Evolutionary conservation across 768 basidiomycete genomes (phyloP).

Genomic region (Leccinum truebloodii): DNA sequence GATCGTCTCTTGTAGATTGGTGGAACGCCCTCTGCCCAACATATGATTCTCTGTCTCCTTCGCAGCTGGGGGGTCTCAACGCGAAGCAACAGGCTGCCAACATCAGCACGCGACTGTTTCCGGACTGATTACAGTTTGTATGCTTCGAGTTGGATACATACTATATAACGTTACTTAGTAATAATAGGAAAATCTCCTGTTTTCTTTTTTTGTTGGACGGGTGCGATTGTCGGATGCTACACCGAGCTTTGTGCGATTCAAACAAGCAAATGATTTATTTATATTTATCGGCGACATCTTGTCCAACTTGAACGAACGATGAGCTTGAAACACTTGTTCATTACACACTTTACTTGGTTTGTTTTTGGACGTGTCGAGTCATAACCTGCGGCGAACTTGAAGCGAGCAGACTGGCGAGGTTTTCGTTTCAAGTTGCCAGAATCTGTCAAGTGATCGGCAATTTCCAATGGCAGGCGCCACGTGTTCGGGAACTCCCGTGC

Average conservation of each 20-base stretch:
- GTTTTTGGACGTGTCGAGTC: no score
- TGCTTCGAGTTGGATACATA: not conserved
- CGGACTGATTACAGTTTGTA: slow-evolving; percentile 9
- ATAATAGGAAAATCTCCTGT: not conserved
- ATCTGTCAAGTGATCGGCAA: not conserved
- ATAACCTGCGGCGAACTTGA: no score
- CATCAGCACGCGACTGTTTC: slow-evolving; percentile 20
- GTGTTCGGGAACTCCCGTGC: not conserved
- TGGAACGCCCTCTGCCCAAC: slow-evolving; percentile 30
- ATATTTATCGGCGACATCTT: no score
- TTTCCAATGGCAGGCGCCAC: not conserved
- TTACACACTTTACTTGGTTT: not conserved
- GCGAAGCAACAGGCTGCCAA: slow-evolving; percentile 22
- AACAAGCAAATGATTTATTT: no score
- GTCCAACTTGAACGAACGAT: no score
- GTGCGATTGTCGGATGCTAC: not conserved
- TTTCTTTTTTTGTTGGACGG: not conserved
- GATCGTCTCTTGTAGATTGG: slow-evolving; percentile 14
- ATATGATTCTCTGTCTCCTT: slow-evolving; percentile 18
- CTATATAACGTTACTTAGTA: not conserved
- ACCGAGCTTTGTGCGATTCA: no score
- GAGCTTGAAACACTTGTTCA: no score
- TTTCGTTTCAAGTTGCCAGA: no score
- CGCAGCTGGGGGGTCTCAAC: slow-evolving; percentile 23
- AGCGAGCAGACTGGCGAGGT: no score